Base-by-base conservation (phyloP, 352 stramenopile species). In the Phytophthora ramorum region DNA sequence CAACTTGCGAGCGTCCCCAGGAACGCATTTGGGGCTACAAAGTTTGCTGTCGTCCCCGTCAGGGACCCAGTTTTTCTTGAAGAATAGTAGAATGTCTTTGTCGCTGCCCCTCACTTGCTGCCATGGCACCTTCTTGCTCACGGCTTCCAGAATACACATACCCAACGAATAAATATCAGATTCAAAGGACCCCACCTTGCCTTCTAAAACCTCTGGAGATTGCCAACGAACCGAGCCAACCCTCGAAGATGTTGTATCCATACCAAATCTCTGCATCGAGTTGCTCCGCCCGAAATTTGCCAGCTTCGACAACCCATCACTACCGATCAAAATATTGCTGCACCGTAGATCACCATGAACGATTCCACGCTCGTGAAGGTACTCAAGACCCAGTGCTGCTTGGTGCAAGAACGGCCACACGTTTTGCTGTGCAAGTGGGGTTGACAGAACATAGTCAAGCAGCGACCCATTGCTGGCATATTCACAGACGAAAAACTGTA, bases 281-380 rank as follows among this genome's bases (percentile, higher is more conserved):
- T 14, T 16, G 32, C 35, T 43, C 2, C 35, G 28, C 1, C 67
- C 71, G 43, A 76, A 79, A 40, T 74, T 60, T 14, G 67, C 26
- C 7, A 79, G 63, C 34, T 73, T 73, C 2, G 58, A 50, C 1
- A 50, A 34, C 5, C 58, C 67, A 14, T 71, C 34, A 40, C 47
- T 45, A 7, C 54, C 58, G 12, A 79, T 49, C 32, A 79, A 32
- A 28, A 79, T 73, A 19, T 74, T 76, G 40, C 67, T 64, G 20
- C 62, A 56, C 5, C 71, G 68, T 9, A 79, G 55, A 41, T 74
- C 55, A 0, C 64, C 57, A 40, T 73, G 64, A 3, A 73, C 40
- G 19, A 73, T 52, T 1, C 40, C 30, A 0, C 46, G 51, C 14
- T 59, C 50, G 28, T 69, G 52, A 1, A 69, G 30, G 20, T 58